Percentiles rank a stretch among this genome's conserved stretches.
Evolutionary conservation across 2,329 filamentous ascomycete genomes (phyloP).

Genomic region (Gnomoniopsis sp.): DNA sequence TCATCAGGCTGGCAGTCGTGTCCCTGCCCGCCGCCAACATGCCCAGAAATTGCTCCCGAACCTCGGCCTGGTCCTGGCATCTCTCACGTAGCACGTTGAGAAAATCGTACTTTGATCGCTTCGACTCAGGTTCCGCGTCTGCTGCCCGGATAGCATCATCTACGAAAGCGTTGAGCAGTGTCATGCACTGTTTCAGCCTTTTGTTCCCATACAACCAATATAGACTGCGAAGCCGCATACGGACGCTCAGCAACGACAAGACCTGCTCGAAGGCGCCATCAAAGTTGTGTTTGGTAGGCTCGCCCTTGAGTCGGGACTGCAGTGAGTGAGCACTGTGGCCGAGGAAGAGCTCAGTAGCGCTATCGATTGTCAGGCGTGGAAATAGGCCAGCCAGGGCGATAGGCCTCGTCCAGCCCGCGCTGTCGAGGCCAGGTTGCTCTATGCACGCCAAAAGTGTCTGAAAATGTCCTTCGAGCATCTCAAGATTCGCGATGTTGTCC

Average conservation of each 20-base stretch:
- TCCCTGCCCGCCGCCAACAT: background rate
- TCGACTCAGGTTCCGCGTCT: background rate
- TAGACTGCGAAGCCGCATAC: conserved; percentile 1
- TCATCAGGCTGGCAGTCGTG: background rate
- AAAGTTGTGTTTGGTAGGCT: background rate
- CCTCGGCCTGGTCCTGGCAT: background rate
- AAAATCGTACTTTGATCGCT: background rate
- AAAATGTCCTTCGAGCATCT: background rate
- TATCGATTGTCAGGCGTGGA: conserved; percentile 51
- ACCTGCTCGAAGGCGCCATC: conserved; percentile 1
- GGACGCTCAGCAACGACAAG: background rate
- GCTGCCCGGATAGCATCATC: background rate
- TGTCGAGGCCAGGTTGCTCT: background rate
- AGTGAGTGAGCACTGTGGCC: conserved; percentile 37
- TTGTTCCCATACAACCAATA: conserved; percentile 2
- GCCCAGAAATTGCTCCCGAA: background rate
- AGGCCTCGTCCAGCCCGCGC: background rate
- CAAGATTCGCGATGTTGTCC: background rate
- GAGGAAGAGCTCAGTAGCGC: conserved; percentile 53
- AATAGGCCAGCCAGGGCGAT: conserved; percentile 35
- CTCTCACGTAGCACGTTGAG: background rate
- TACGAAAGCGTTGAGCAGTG: background rate
- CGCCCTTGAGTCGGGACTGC: background rate
- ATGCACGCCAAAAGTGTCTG: background rate
- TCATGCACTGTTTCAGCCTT: background rate